phyloP scores from a whole-genome alignment of 2,329 filamentous ascomycete genomes.

The Chaetomium strumarium region DNA sequence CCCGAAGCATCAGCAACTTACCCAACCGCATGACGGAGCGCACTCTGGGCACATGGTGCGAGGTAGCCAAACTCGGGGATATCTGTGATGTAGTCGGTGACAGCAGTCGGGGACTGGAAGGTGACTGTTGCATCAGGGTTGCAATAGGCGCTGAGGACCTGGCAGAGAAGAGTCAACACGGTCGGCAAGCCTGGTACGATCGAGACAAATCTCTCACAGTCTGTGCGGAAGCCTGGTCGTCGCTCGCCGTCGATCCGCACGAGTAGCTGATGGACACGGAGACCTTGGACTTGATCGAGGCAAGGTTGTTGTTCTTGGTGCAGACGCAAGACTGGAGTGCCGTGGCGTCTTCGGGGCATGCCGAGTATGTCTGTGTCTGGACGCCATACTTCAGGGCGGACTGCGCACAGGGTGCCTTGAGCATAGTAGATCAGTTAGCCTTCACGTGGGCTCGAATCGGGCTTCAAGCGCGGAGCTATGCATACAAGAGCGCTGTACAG shows the following conservation, averaged over 20 bases:
- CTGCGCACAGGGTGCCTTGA: slow-evolving; percentile 46
- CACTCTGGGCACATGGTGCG: slow-evolving; percentile 38
- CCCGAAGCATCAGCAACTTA: slow-evolving; percentile 23
- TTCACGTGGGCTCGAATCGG: not conserved
- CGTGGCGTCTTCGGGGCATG: slow-evolving; percentile 39
- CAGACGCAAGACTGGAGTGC: slow-evolving; percentile 49
- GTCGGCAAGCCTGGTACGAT: not conserved
- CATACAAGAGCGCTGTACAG: slow-evolving; percentile 39
- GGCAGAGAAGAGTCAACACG: not conserved
- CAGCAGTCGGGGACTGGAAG: slow-evolving; percentile 40
- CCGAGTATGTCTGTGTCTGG: slow-evolving; percentile 36
- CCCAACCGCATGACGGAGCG: slow-evolving; percentile 35
- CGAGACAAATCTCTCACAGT: slow-evolving; percentile 24
- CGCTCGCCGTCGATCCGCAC: slow-evolving; percentile 42
- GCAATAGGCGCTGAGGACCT: slow-evolving; percentile 44
- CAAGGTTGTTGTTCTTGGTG: slow-evolving; percentile 39
- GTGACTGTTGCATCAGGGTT: slow-evolving; percentile 34
- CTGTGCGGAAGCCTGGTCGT: slow-evolving; percentile 43
- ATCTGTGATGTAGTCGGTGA: slow-evolving; percentile 46
- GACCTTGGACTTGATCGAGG: slow-evolving; percentile 34
- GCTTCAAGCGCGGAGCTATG: not conserved
- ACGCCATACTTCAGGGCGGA: slow-evolving; percentile 41
- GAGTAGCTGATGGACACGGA: slow-evolving; percentile 36
- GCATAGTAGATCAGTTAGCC: slow-evolving; percentile 5
- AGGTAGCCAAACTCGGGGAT: slow-evolving; percentile 38